A percentile compares a stretch with the other conserved stretches of the same genome.
Conservation (phyloP, 129 eudicot genomes). For the Solidago caesia region DNA sequence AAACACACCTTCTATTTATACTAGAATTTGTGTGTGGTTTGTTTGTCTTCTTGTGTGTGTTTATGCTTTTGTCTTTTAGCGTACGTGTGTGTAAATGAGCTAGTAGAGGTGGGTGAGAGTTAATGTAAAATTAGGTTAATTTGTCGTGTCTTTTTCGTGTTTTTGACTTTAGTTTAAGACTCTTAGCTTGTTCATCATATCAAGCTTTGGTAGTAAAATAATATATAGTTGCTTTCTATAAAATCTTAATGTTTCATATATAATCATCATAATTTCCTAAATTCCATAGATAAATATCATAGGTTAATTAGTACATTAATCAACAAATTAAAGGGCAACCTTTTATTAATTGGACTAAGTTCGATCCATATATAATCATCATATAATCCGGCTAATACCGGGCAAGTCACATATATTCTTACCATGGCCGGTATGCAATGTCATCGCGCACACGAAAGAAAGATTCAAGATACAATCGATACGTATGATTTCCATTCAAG, state of each 20-base stretch:
- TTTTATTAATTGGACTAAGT: neutral
- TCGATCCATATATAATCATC: neutral
- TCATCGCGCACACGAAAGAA: no score
- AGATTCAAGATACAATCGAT: no score
- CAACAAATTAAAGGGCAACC: neutral
- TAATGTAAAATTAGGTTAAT: slow-evolving; percentile 36
- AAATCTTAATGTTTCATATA: neutral
- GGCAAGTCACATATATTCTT: no score
- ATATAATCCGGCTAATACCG: neutral
- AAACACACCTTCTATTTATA: slow-evolving; percentile 36
- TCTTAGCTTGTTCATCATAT: slow-evolving; percentile 17
- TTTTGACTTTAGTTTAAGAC: neutral
- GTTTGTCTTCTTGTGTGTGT: slow-evolving; percentile 34
- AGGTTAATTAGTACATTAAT: neutral
- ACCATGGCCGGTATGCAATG: no score
- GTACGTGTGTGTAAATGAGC: slow-evolving; percentile 31
- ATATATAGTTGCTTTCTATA: neutral
- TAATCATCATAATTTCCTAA: neutral
- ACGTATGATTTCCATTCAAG: neutral
- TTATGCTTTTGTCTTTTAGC: slow-evolving; percentile 41
- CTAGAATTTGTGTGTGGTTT: slow-evolving; percentile 31
- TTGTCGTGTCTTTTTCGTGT: slow-evolving; percentile 12
- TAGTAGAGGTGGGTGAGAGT: slow-evolving; percentile 32
- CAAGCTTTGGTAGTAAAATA: slow-evolving; percentile 1
- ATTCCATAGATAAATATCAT: neutral